Evolutionary conservation across 768 basidiomycete species (phyloP).

Genomic region (Cantharellus anzutake): DNA sequence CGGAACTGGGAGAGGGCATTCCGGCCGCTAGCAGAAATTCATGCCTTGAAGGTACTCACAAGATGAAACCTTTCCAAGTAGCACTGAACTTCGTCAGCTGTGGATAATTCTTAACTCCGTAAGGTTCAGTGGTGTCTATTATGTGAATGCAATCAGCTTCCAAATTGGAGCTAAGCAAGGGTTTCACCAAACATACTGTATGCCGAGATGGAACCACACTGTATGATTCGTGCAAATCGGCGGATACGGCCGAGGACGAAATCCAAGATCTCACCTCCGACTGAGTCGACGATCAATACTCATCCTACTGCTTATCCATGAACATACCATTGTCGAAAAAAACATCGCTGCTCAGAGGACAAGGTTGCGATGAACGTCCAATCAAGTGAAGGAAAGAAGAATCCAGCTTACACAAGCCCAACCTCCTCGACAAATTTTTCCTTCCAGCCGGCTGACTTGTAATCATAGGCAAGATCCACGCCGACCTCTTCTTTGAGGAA

Average conservation of each 20-base stretch:
- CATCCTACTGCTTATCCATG: conserved; percentile 18
- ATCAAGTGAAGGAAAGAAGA: background rate
- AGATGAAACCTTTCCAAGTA: conserved; percentile 66
- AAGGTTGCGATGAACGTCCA: conserved; percentile 33
- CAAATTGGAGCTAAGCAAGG: background rate
- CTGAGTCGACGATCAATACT: conserved; percentile 5
- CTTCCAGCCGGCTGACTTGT: conserved; percentile 57
- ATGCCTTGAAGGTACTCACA: conserved; percentile 12
- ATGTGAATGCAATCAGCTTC: background rate
- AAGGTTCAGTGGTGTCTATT: background rate
- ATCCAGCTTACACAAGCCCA: conserved; percentile 30
- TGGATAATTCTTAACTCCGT: background rate
- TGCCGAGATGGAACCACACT: conserved; percentile 77
- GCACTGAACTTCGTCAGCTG: conserved; percentile 55
- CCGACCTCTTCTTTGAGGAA: conserved; percentile 77
- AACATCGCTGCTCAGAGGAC: conserved; percentile 26
- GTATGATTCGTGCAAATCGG: conserved; percentile 49
- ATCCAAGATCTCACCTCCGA: conserved; percentile 58
- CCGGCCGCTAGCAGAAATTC: no score
- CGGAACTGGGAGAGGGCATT: conserved; percentile 26
- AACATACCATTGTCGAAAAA: conserved; percentile 51
- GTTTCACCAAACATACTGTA: conserved; percentile 32
- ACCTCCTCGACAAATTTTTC: conserved; percentile 48
- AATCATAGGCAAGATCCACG: conserved; percentile 68
- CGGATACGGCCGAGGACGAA: conserved; percentile 57